Evolutionary conservation across 352 stramenopile genomes (phyloP).

Genomic region (Heterotrichella gracilis): DNA sequence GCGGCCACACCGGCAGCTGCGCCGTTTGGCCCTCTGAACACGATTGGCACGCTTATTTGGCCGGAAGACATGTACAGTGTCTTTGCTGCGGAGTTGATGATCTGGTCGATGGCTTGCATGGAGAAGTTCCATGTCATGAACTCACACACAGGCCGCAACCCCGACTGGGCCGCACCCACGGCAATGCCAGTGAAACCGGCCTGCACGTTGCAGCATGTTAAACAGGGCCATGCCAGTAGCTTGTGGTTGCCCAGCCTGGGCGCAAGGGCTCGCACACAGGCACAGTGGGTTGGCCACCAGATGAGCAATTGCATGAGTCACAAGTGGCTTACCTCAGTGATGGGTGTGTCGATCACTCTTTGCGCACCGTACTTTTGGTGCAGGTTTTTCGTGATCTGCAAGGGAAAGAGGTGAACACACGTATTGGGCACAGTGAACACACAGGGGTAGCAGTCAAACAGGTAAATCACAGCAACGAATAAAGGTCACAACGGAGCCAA

Average conservation of each 20-base stretch:
- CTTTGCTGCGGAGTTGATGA: conserved; percentile 95
- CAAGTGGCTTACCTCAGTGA: conserved; percentile 91
- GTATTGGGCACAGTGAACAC: too few relatives aligned
- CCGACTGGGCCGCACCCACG: conserved; percentile 67
- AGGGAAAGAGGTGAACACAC: too few relatives aligned
- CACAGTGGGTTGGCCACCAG: too few relatives aligned
- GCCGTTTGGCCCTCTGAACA: conserved; percentile 94
- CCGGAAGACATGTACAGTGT: conserved; percentile 97
- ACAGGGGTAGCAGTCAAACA: too few relatives aligned
- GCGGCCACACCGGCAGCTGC: conserved; percentile 71
- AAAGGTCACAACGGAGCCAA: too few relatives aligned
- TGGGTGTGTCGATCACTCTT: conserved; percentile 95
- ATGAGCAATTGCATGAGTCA: too few relatives aligned
- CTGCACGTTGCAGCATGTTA: too few relatives aligned
- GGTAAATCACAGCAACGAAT: neutral
- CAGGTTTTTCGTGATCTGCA: conserved; percentile 52
- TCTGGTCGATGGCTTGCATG: conserved; percentile 98
- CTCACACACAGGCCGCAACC: conserved; percentile 81
- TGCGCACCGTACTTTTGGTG: conserved; percentile 96
- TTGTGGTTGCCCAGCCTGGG: too few relatives aligned
- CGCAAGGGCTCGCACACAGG: too few relatives aligned
- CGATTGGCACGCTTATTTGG: conserved; percentile 81
- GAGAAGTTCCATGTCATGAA: conserved; percentile 99
- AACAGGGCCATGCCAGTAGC: too few relatives aligned
- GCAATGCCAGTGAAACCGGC: conserved; percentile 57